These are phyloP conservation scores for Pleurotus salmoneostramineus DNA, from an alignment of 768 basidiomycete species.

Conservation along the genomic window DNA sequence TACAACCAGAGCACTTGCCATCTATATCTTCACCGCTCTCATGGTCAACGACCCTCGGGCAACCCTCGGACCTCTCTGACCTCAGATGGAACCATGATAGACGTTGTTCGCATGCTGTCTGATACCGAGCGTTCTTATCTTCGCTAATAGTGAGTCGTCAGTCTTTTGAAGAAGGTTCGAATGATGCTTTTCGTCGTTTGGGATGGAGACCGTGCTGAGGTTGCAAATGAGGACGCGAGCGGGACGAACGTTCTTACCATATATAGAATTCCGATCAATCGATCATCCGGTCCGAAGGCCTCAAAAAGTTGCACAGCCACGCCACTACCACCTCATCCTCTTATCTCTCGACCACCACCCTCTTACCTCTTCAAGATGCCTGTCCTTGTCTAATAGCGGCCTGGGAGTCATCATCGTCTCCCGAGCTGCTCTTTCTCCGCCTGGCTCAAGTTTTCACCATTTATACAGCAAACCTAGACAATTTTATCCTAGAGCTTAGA, in stretches of 20 bases:
- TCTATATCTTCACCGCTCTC: too few relatives aligned
- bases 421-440: constrained; percentile 21
- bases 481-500: constrained; percentile 11
- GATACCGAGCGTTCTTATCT: too few relatives aligned
- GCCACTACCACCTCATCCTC: background rate
- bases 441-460: background rate
- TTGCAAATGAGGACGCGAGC: too few relatives aligned
- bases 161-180: too few relatives aligned
- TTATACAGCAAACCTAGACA: background rate
- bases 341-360: constrained; percentile 12
- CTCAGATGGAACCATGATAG: too few relatives aligned
- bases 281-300: background rate
- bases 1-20: too few relatives aligned
- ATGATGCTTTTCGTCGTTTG: too few relatives aligned
- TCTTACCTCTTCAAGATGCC: constrained; percentile 31
- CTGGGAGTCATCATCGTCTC: constrained; percentile 35
- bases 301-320: constrained; percentile 4
- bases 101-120: too few relatives aligned
- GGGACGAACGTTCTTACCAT: background rate
- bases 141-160: too few relatives aligned
- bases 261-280: background rate
- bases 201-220: too few relatives aligned
- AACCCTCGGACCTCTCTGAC: too few relatives aligned
- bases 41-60: too few relatives aligned
- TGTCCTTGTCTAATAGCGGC: constrained; percentile 50